Conservation (phyloP, 495 filamentous ascomycete genomes). For the Peziza echinospora region DNA sequence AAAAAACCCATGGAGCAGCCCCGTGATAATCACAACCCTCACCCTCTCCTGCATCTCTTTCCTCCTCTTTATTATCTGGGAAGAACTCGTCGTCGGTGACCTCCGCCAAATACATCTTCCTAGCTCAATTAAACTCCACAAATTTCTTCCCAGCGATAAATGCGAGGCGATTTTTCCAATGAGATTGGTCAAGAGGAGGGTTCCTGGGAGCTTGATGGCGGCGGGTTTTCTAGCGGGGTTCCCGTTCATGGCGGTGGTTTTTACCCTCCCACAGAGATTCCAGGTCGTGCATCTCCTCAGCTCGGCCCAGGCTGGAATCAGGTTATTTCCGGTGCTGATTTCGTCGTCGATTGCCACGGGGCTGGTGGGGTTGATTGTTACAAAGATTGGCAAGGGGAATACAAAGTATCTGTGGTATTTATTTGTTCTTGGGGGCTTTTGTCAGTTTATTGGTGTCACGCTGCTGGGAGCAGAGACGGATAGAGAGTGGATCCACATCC, state of each 20-base stretch:
- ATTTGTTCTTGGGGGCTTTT: constrained; percentile 22
- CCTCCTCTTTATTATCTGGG: constrained; percentile 27
- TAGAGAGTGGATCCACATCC: constrained; percentile 16
- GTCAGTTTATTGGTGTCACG: constrained; percentile 32
- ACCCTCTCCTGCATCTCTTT: constrained; percentile 27
- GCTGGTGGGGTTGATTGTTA: constrained; percentile 26
- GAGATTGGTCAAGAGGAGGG: constrained; percentile 17
- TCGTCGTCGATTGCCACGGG: constrained; percentile 31
- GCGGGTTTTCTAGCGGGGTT: constrained; percentile 34
- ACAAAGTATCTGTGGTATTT: constrained; percentile 31
- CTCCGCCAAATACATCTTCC: not conserved
- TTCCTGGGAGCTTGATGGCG: constrained; percentile 19
- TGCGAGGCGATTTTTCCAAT: constrained; percentile 21
- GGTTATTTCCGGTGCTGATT: constrained; percentile 35
- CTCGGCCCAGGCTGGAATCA: constrained; percentile 24
- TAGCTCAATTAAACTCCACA: not conserved
- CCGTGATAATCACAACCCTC: constrained; percentile 25
- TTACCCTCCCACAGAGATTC: constrained; percentile 36
- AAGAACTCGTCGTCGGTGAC: constrained; percentile 5
- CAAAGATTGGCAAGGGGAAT: constrained; percentile 12
- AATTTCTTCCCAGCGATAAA: not conserved
- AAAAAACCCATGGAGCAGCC: constrained; percentile 26
- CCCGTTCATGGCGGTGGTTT: constrained; percentile 32
- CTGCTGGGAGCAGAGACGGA: constrained; percentile 24
- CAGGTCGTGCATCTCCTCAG: constrained; percentile 33